Conservation (phyloP, 768 basidiomycete species). For the Pleurotus pulmonarius region DNA sequence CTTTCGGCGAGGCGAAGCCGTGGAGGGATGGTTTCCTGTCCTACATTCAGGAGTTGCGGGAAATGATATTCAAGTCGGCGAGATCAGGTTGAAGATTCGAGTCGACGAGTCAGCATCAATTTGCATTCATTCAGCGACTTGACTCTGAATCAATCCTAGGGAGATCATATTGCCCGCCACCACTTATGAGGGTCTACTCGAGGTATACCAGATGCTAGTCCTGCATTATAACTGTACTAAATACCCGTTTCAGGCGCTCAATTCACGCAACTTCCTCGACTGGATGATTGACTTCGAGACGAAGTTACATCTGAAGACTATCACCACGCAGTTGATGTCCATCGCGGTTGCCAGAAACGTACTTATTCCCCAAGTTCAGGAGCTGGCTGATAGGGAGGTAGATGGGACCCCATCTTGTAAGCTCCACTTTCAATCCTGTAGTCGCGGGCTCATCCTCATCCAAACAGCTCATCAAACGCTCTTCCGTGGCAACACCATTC, state of each 20-base stretch:
- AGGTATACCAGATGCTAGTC: slow-evolving; percentile 34
- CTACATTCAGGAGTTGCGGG: slow-evolving; percentile 45
- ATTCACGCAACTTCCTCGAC: slow-evolving; percentile 62
- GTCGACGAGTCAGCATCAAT: slow-evolving; percentile 64
- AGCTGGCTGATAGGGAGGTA: slow-evolving; percentile 68
- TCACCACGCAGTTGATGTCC: slow-evolving; percentile 58
- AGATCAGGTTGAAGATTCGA: slow-evolving; percentile 66
- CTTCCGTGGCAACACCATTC: slow-evolving; percentile 63
- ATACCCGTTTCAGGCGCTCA: slow-evolving; percentile 38
- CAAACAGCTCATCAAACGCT: slow-evolving; percentile 68
- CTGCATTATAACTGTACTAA: neutral
- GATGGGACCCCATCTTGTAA: slow-evolving; percentile 64
- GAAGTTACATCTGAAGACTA: slow-evolving; percentile 61
- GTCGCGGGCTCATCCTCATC: slow-evolving; percentile 1
- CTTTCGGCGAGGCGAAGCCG: slow-evolving; percentile 67
- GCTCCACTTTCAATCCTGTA: slow-evolving; percentile 16
- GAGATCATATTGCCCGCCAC: slow-evolving; percentile 75
- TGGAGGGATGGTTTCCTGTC: slow-evolving; percentile 87
- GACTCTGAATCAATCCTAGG: slow-evolving; percentile 31
- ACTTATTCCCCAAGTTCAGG: slow-evolving; percentile 65
- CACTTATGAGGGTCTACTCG: slow-evolving; percentile 57
- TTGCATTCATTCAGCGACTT: neutral
- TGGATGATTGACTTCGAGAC: slow-evolving; percentile 73
- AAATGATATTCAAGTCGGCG: slow-evolving; percentile 63
- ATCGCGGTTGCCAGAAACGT: slow-evolving; percentile 67